A percentile compares a stretch with the other conserved stretches of the same genome.
Evolutionary conservation across 1,284 basidiomycete species (phyloP).

Genomic region (Trichosporon asahii): DNA sequence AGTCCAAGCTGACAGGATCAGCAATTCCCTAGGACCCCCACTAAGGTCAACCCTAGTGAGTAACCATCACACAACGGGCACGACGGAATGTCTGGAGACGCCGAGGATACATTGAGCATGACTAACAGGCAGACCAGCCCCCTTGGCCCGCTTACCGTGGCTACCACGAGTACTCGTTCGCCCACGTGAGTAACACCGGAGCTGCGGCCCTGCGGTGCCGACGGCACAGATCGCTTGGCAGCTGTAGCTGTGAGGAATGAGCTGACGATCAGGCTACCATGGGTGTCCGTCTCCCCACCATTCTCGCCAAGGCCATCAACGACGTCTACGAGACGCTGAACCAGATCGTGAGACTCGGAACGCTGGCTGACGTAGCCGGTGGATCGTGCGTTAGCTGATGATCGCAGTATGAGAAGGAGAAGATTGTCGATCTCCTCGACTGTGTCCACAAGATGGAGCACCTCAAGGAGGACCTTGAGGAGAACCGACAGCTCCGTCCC

Average conservation of each 20-base stretch:
- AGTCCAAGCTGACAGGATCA: background rate
- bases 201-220: background rate
- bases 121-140: constrained; percentile 64
- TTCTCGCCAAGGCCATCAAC: constrained; percentile 92
- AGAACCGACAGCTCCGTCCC: constrained; percentile 73
- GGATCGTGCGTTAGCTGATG: background rate
- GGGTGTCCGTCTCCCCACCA: constrained; percentile 90
- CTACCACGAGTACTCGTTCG: constrained; percentile 94
- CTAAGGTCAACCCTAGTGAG: constrained; percentile 52
- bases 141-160: constrained; percentile 94
- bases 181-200: constrained; percentile 57
- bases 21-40: constrained; percentile 53
- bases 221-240: constrained; percentile 2
- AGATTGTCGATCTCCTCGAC: constrained; percentile 75
- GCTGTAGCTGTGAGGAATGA: background rate
- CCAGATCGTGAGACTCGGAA: constrained; percentile 47
- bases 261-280: constrained; percentile 63
- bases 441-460: constrained; percentile 84
- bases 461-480: constrained; percentile 75
- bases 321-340: constrained; percentile 88
- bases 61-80: constrained; percentile 1
- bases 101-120: background rate
- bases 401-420: constrained; percentile 71
- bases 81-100: constrained; percentile 10
- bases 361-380: background rate